Evolutionary conservation across 306 rosid species (phyloP).

Genomic region (Mimosa pudica): DNA sequence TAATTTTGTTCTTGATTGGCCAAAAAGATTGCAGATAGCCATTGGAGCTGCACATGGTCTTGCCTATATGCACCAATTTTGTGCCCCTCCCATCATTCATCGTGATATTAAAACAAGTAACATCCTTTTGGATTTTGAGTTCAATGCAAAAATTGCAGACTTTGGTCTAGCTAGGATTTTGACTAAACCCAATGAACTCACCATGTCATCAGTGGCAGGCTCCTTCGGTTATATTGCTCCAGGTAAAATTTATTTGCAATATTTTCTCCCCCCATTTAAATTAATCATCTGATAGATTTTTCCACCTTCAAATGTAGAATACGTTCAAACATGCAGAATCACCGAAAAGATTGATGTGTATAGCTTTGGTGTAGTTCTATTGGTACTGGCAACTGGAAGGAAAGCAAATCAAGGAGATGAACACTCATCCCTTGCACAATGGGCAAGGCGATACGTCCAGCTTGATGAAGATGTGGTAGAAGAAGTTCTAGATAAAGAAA

Average conservation of each 20-base stretch:
- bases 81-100: conserved; percentile 67
- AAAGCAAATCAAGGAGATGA: conserved; percentile 51
- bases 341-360: conserved; percentile 60
- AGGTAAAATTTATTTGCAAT: conserved; percentile 41
- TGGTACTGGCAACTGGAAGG: conserved; percentile 54
- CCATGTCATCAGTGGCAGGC: conserved; percentile 75
- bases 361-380: conserved; percentile 57
- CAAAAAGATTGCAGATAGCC: too few relatives aligned
- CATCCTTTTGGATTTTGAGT: conserved; percentile 68
- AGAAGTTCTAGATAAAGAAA: conserved; percentile 44
- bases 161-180: conserved; percentile 81
- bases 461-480: conserved; percentile 35
- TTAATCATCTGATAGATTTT: too few relatives aligned
- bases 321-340: conserved; percentile 48
- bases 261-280: background rate
- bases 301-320: conserved; percentile 38
- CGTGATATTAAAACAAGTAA: conserved; percentile 82
- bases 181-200: conserved; percentile 64
- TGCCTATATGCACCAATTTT: conserved; percentile 45
- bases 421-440: conserved; percentile 47
- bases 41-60: too few relatives aligned
- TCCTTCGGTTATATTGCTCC: conserved; percentile 96
- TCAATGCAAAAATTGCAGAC: conserved; percentile 84
- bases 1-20: conserved; percentile 23
- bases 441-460: conserved; percentile 47